Percentiles rank a stretch among this genome's conserved stretches.
phyloP scores from a whole-genome alignment of 352 stramenopile genomes.

The Globisporangium cylindrosporum region DNA sequence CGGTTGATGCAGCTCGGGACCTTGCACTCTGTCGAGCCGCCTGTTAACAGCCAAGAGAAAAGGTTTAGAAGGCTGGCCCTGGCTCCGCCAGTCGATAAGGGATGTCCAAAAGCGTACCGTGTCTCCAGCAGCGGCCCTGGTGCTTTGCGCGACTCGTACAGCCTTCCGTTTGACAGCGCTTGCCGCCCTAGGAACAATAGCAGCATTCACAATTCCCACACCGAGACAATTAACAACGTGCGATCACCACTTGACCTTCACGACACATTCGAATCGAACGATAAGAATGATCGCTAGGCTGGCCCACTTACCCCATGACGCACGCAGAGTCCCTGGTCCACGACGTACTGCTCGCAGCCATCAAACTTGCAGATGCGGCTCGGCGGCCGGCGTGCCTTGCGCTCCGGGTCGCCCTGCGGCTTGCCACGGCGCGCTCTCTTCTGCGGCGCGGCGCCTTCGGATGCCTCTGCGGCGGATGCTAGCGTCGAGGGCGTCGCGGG shows the following conservation, averaged over 20 bases:
- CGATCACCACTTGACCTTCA: not conserved
- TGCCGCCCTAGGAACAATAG: constrained; percentile 18
- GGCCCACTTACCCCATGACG: constrained; percentile 55
- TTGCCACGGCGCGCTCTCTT: constrained; percentile 18
- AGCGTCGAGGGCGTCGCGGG: not conserved
- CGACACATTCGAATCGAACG: not conserved
- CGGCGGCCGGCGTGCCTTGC: constrained; percentile 45
- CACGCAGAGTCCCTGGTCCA: constrained; percentile 74
- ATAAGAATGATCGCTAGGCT: not conserved
- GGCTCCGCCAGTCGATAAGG: not conserved
- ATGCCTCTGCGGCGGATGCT: not conserved
- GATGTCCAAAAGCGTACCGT: constrained; percentile 7
- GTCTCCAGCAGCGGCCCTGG: constrained; percentile 17
- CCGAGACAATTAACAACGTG: not conserved
- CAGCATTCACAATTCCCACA: not conserved
- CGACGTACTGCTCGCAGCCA: constrained; percentile 74
- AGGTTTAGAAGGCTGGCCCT: not conserved
- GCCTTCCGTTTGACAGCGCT: constrained; percentile 20
- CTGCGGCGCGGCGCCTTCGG: not conserved
- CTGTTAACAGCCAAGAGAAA: not conserved
- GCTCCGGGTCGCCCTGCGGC: constrained; percentile 36
- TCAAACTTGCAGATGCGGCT: constrained; percentile 75
- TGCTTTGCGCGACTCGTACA: constrained; percentile 26
- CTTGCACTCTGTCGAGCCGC: constrained; percentile 24
- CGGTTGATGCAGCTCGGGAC: constrained; percentile 28